A percentile compares a stretch with the other conserved stretches of the same genome.
Conservation (phyloP, 208 protist genomes). For the Angomonas ambiguus region DNA sequence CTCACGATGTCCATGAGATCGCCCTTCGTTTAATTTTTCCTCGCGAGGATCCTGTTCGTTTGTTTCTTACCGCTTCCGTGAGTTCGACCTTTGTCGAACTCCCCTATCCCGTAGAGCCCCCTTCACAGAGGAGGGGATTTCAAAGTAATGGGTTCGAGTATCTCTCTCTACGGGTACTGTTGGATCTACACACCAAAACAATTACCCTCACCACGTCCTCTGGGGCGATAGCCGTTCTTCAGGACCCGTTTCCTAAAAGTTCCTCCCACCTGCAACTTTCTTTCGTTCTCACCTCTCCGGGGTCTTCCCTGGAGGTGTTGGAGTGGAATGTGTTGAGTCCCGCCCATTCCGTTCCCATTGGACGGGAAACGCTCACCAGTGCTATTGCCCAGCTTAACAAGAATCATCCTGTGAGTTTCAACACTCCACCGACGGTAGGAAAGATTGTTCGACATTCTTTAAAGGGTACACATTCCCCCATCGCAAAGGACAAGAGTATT, state of each 20-base stretch:
- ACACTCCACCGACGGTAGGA: constrained; percentile 28
- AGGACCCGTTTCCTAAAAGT: background rate
- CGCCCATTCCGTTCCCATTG: background rate
- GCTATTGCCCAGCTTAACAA: background rate
- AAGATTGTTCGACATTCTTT: background rate
- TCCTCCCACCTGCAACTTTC: background rate
- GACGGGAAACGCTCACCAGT: background rate
- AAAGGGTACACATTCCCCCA: background rate
- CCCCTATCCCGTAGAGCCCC: background rate
- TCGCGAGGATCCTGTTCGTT: background rate
- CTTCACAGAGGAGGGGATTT: background rate
- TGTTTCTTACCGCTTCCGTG: background rate
- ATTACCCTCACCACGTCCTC: background rate
- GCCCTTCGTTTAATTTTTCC: background rate
- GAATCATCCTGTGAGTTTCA: constrained; percentile 21
- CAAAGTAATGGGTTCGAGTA: background rate
- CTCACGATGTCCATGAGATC: background rate
- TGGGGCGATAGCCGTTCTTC: background rate
- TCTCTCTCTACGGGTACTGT: background rate
- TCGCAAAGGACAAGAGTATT: constrained; percentile 20
- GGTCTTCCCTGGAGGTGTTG: constrained; percentile 28
- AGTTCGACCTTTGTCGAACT: background rate
- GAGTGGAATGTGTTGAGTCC: constrained; percentile 18
- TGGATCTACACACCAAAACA: background rate
- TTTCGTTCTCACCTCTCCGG: constrained; percentile 4